These are phyloP conservation scores for Lenzites betulinus DNA, from an alignment of 768 basidiomycete genomes.

Conservation along the genomic window DNA sequence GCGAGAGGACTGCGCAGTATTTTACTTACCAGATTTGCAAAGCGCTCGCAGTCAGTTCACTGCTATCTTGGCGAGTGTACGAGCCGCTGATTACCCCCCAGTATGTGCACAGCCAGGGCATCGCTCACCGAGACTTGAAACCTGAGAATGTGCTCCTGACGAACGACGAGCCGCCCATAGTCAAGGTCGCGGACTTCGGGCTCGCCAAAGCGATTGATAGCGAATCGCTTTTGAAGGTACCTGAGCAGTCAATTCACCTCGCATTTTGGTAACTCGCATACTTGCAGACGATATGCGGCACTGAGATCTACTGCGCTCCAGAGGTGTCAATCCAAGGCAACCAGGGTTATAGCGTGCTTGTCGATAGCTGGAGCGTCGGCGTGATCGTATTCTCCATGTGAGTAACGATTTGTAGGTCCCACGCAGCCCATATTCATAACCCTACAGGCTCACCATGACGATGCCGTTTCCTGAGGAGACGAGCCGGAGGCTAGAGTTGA, in stretches of 20 bases:
- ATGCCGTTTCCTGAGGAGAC: constrained; percentile 81
- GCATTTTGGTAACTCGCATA: constrained; percentile 36
- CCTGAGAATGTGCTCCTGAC: constrained; percentile 91
- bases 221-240: constrained; percentile 60
- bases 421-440: neutral
- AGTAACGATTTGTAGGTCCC: constrained; percentile 20
- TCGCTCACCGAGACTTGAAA: constrained; percentile 92
- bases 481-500: constrained; percentile 53
- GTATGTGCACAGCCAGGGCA: constrained; percentile 72
- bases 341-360: constrained; percentile 79
- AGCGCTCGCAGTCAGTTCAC: constrained; percentile 59
- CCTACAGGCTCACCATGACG: constrained; percentile 66
- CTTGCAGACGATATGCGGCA: constrained; percentile 95
- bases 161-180: constrained; percentile 58
- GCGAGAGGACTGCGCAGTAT: constrained; percentile 46
- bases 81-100: constrained; percentile 41
- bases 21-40: constrained; percentile 84
- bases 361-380: constrained; percentile 95
- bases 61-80: constrained; percentile 34
- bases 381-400: constrained; percentile 92
- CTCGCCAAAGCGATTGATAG: constrained; percentile 86
- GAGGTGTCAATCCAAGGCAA: constrained; percentile 73
- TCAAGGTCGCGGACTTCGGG: constrained; percentile 95
- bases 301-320: constrained; percentile 89
- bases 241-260: constrained; percentile 36